These are phyloP conservation scores for Didymosphaeria variabile DNA, from an alignment of 2,329 filamentous ascomycete genomes.

Conservation along the genomic window DNA sequence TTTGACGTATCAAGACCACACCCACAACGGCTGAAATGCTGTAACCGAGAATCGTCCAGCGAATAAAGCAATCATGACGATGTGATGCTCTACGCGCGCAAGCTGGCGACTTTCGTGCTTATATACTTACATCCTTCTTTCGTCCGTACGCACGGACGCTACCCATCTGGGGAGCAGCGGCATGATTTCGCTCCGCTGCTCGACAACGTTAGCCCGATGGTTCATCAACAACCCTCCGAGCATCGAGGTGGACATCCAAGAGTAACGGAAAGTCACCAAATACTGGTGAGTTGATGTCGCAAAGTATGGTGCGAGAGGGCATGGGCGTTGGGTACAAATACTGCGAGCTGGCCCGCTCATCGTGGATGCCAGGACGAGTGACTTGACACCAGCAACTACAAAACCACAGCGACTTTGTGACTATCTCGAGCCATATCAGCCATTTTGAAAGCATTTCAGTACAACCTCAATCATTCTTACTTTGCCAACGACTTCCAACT, in stretches of 20 bases:
- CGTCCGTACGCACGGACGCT: constrained; percentile 4
- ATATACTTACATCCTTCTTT: constrained; percentile 3
- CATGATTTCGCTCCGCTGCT: not conserved
- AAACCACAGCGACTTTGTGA: not conserved
- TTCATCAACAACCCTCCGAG: not conserved
- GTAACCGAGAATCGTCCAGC: no score
- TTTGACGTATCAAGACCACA: no score
- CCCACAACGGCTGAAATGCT: no score
- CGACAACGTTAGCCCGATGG: not conserved
- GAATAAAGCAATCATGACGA: no score
- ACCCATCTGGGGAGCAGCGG: not conserved
- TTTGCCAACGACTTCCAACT: not conserved
- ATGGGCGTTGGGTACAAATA: not conserved
- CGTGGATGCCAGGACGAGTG: not conserved
- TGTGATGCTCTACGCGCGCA: not conserved
- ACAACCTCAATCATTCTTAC: not conserved
- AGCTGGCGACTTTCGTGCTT: not conserved
- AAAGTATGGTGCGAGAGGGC: not conserved
- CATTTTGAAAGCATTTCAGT: not conserved
- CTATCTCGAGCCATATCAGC: not conserved
- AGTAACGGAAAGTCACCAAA: not conserved
- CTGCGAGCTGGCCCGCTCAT: not conserved
- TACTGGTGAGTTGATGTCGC: not conserved
- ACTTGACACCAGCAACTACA: not conserved
- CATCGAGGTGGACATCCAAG: not conserved